A percentile compares a stretch with the other conserved stretches of the same genome.
Evolutionary conservation across 352 stramenopile genomes (phyloP).

Genomic region (Phytophthora boehmeriae): DNA sequence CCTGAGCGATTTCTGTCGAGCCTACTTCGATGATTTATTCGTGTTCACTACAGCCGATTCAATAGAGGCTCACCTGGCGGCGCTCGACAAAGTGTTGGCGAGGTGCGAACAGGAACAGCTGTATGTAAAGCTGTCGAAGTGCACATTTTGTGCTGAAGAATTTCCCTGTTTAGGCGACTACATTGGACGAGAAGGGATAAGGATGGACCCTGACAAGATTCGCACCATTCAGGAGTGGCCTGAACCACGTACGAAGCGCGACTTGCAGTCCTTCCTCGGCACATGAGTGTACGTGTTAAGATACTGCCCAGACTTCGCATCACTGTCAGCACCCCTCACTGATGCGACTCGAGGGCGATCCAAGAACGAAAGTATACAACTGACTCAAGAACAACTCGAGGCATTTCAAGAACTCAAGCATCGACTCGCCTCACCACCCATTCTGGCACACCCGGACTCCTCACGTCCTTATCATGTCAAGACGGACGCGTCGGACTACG

Average conservation of each 20-base stretch:
- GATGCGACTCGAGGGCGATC: not conserved
- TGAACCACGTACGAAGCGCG: slow-evolving; percentile 9
- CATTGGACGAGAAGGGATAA: slow-evolving; percentile 7
- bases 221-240: slow-evolving; percentile 13
- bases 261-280: slow-evolving; percentile 19
- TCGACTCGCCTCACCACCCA: slow-evolving; percentile 8
- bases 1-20: not conserved
- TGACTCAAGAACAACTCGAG: not conserved
- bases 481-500: slow-evolving; percentile 17
- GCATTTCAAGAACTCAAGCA: not conserved
- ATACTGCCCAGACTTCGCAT: slow-evolving; percentile 9
- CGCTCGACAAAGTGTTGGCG: slow-evolving; percentile 5
- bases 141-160: slow-evolving; percentile 7
- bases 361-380: too few relatives aligned
- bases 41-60: slow-evolving; percentile 4
- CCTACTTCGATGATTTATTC: too few relatives aligned
- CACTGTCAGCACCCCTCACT: not conserved
- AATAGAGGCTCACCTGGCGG: not conserved
- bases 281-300: slow-evolving; percentile 17
- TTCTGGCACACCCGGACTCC: slow-evolving; percentile 12
- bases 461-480: slow-evolving; percentile 11
- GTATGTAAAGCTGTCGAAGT: slow-evolving; percentile 10
- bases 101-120: not conserved
- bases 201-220: slow-evolving; percentile 23
- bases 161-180: slow-evolving; percentile 5